A percentile compares a stretch with the other conserved stretches of the same genome.
Conservation (phyloP, 1,139 yeast species). For the Nakaseomyces bracarensis region DNA sequence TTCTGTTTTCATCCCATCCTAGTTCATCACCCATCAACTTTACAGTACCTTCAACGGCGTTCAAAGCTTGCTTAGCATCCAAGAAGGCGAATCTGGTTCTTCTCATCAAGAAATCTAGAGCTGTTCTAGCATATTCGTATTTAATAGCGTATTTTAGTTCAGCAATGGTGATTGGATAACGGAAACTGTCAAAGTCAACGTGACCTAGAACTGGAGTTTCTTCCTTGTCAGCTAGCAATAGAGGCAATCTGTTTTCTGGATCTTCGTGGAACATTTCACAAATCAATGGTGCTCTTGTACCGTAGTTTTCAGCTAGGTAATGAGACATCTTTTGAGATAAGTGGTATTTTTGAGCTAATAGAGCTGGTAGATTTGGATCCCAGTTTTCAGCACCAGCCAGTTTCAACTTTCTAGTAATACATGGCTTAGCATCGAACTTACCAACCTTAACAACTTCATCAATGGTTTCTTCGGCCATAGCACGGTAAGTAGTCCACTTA, state of each 20-base stretch:
- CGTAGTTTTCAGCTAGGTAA: conserved; percentile 81
- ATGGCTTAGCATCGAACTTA: conserved; percentile 40
- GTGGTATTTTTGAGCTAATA: conserved; percentile 72
- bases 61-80: conserved; percentile 77
- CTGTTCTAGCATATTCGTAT: conserved; percentile 82
- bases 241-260: conserved; percentile 51
- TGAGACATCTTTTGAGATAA: conserved; percentile 70
- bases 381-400: conserved; percentile 75
- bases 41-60: conserved; percentile 77
- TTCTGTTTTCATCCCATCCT: conserved; percentile 59
- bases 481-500: conserved; percentile 97
- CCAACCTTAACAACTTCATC: conserved; percentile 57
- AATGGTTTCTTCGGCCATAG: conserved; percentile 94
- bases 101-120: conserved; percentile 85
- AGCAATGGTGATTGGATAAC: conserved; percentile 87
- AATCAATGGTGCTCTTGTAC: conserved; percentile 78
- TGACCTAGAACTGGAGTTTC: conserved; percentile 21
- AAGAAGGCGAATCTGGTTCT: conserved; percentile 90
- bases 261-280: conserved; percentile 53
- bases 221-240: conserved; percentile 45
- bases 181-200: conserved; percentile 39
- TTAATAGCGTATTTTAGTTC: conserved; percentile 77
- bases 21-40: conserved; percentile 76
- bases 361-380: conserved; percentile 61
- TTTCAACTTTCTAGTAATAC: conserved; percentile 54